phyloP scores from a whole-genome alignment of 345 rosid species.

The Erucastrum elatum region DNA sequence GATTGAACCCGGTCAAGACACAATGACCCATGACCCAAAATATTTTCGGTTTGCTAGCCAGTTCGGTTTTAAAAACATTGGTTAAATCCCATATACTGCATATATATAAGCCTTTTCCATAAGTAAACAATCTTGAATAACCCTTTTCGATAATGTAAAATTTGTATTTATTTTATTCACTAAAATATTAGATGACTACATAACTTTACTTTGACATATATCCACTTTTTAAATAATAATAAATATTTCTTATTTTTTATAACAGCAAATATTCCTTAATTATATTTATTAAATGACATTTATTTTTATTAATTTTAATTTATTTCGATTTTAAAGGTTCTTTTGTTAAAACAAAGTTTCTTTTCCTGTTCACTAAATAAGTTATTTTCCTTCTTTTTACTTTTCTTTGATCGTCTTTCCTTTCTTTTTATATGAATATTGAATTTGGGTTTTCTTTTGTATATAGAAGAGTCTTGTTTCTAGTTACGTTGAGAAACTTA shows the following conservation, averaged over 20 bases:
- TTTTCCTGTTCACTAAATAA: not conserved
- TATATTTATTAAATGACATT: no score
- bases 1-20: no score
- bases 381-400: not conserved
- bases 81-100: no score
- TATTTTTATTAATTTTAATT: no score
- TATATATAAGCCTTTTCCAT: not conserved
- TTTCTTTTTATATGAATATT: not conserved
- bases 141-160: not conserved
- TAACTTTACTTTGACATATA: not conserved
- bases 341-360: not conserved
- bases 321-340: not conserved
- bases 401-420: not conserved
- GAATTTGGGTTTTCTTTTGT: not conserved
- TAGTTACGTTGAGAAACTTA: not conserved
- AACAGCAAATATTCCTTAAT: no score
- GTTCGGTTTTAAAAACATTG: no score
- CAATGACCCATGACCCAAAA: no score
- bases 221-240: not conserved
- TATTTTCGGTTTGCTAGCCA: no score
- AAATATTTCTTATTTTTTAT: no score
- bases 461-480: slow-evolving; percentile 5
- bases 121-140: not conserved
- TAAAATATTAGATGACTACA: not conserved
- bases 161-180: not conserved